Percentiles rank a stretch among this genome's conserved stretches.
These are phyloP conservation scores for Arachis monticola DNA, from an alignment of 331 rosid species.

Conservation along the genomic window DNA sequence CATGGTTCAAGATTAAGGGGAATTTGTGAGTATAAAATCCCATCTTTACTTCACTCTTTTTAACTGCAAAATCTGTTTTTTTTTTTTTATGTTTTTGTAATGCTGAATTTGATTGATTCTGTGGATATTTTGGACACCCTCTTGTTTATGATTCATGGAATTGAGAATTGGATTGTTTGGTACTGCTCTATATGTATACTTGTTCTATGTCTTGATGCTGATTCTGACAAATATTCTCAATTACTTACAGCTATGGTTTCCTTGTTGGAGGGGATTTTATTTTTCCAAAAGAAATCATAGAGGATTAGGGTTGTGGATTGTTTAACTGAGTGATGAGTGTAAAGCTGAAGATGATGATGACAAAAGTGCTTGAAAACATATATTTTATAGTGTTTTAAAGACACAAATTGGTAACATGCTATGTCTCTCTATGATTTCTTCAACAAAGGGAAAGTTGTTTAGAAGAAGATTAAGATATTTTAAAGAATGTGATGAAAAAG, in stretches of 20 bases:
- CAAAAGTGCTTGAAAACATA: slow-evolving; percentile 31
- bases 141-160: slow-evolving; percentile 29
- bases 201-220: slow-evolving; percentile 8
- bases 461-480: slow-evolving; percentile 39
- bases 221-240: not conserved
- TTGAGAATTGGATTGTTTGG: slow-evolving; percentile 13
- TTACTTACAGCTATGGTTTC: not conserved
- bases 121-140: not conserved
- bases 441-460: slow-evolving; percentile 39
- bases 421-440: slow-evolving; percentile 40
- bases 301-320: slow-evolving; percentile 24
- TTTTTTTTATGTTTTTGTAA: not conserved
- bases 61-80: not conserved
- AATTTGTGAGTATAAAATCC: slow-evolving; percentile 62
- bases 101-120: not conserved
- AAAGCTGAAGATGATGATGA: slow-evolving; percentile 37
- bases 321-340: slow-evolving; percentile 38
- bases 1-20: slow-evolving; percentile 93
- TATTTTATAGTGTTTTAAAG: not conserved
- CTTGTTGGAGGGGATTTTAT: slow-evolving; percentile 12
- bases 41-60: slow-evolving; percentile 12
- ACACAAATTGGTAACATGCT: slow-evolving; percentile 27
- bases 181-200: not conserved
- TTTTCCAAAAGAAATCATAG: not conserved
- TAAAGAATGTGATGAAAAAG: slow-evolving; percentile 43